Conservation (phyloP, 768 basidiomycete species). For the Tulasnella calospora region DNA sequence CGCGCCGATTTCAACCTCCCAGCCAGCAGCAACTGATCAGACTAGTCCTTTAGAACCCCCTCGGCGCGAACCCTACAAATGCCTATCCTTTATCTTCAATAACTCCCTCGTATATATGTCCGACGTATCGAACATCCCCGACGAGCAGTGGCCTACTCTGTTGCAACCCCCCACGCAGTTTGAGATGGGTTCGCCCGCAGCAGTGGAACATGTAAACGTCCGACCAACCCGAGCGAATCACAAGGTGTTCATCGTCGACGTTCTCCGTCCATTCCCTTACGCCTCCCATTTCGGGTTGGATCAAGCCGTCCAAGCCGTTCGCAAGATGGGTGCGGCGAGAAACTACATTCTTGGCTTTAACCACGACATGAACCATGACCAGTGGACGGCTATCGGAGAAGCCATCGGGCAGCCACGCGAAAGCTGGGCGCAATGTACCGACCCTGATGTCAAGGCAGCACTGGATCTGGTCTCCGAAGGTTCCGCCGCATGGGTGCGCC, state of each 20-base stretch:
- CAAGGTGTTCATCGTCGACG: slow-evolving; percentile 70
- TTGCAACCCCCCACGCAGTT: slow-evolving; percentile 33
- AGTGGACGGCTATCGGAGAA: slow-evolving; percentile 63
- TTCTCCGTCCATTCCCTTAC: slow-evolving; percentile 59
- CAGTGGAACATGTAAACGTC: slow-evolving; percentile 21
- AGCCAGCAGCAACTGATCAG: neutral
- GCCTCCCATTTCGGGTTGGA: slow-evolving; percentile 77
- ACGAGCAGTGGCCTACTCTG: slow-evolving; percentile 55
- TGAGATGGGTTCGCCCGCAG: neutral
- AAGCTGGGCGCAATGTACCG: slow-evolving; percentile 34
- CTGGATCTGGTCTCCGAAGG: slow-evolving; percentile 49
- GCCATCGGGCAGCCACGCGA: slow-evolving; percentile 35
- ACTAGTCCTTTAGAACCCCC: neutral
- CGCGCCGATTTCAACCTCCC: neutral
- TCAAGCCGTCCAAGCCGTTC: slow-evolving; percentile 53
- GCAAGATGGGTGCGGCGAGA: slow-evolving; percentile 52
- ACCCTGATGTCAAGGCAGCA: slow-evolving; percentile 35
- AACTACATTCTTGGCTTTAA: slow-evolving; percentile 73
- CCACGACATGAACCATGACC: slow-evolving; percentile 73
- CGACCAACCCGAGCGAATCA: slow-evolving; percentile 32
- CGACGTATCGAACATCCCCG: slow-evolving; percentile 77
- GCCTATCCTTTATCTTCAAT: slow-evolving; percentile 66
- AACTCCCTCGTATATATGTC: slow-evolving; percentile 69
- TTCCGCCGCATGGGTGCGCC: slow-evolving; percentile 54
- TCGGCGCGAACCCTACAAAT: slow-evolving; percentile 31